These are phyloP conservation scores for Sugiyamaella novakii DNA, from an alignment of 1,139 yeast genomes.

Conservation along the genomic window DNA sequence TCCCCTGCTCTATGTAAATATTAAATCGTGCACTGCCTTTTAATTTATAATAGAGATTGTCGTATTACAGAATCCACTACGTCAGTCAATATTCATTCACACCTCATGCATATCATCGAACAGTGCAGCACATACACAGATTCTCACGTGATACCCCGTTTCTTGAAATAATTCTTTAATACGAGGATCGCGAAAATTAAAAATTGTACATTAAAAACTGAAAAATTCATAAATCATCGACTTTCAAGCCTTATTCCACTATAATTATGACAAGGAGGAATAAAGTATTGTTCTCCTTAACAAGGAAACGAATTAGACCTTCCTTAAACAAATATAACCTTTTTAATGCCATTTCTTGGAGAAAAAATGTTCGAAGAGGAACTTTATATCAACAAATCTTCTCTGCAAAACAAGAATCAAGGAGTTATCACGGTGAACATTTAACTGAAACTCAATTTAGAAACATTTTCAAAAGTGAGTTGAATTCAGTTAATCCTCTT, in stretches of 20 bases:
- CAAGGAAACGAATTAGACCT: conserved; percentile 65
- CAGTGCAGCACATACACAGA: no score
- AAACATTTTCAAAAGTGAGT: conserved; percentile 66
- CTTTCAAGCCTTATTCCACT: no score
- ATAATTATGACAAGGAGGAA: conserved; percentile 35
- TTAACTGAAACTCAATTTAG: conserved; percentile 83
- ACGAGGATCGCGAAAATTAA: neutral
- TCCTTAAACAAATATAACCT: conserved; percentile 91
- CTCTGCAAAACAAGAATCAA: conserved; percentile 85
- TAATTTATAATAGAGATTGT: no score
- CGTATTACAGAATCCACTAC: no score
- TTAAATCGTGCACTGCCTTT: no score
- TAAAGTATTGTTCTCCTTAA: conserved; percentile 33
- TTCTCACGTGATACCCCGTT: no score
- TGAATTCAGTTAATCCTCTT: conserved; percentile 79
- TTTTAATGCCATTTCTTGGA: conserved; percentile 65
- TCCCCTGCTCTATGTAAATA: no score
- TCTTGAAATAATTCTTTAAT: no score
- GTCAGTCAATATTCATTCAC: no score
- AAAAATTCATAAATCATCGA: neutral
- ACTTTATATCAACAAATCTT: conserved; percentile 89
- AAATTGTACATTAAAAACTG: neutral
- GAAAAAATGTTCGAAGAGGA: conserved; percentile 56
- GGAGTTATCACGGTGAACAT: conserved; percentile 96
- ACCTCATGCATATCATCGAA: no score